These are phyloP conservation scores for Mesembryanthemum crystallinum DNA, from an alignment of 148 eudicot genomes.

Conservation along the genomic window DNA sequence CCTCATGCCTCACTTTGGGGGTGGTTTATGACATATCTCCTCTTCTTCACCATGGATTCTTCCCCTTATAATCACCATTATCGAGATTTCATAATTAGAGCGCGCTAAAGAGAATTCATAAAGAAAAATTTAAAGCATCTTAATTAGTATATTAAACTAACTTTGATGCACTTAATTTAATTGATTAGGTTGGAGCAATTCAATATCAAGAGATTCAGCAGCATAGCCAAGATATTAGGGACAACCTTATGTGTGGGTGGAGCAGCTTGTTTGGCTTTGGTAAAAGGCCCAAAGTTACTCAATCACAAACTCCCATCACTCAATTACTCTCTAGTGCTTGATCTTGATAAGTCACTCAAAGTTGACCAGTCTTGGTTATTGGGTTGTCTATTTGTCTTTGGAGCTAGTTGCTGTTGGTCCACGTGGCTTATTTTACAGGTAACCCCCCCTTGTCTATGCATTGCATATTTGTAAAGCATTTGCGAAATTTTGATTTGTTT, in stretches of 20 bases:
- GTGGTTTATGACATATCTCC: no score
- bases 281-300: conserved; percentile 74
- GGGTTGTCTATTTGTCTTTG: conserved; percentile 65
- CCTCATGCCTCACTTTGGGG: no score
- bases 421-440: conserved; percentile 88
- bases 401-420: conserved; percentile 61
- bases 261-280: conserved; percentile 55
- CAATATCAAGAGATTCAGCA: conserved; percentile 42
- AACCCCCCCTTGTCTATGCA: neutral
- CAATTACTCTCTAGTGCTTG: conserved; percentile 24
- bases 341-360: conserved; percentile 6
- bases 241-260: conserved; percentile 66
- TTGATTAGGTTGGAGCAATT: conserved; percentile 51
- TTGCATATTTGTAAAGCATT: no score
- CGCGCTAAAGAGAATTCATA: no score
- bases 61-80: no score
- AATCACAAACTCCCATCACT: conserved; percentile 34
- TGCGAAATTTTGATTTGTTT: no score
- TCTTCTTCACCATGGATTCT: no score
- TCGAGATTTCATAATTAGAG: no score
- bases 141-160: no score
- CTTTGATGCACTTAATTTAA: no score
- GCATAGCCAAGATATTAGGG: conserved; percentile 61
- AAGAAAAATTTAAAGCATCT: no score
- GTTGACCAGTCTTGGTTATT: conserved; percentile 54